Evolutionary conservation across 163 green algal species (phyloP).

Genomic region (Chloromonas sp.): DNA sequence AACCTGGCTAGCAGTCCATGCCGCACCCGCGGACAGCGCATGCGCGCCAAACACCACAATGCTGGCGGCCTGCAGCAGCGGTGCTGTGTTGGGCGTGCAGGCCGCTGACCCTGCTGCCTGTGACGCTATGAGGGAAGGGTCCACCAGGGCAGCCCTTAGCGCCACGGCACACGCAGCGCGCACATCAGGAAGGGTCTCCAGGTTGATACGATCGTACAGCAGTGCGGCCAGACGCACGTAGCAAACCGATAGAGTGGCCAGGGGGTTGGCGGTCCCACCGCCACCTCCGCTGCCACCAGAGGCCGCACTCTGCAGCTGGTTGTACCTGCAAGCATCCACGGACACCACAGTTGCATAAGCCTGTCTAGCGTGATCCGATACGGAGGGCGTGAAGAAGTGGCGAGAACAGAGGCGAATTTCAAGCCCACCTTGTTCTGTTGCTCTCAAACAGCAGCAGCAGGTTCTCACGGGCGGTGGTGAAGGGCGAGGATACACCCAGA

Average conservation of each 20-base stretch:
- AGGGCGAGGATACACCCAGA: constrained; percentile 62
- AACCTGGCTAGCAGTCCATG: too few species aligned
- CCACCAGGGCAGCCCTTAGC: not conserved
- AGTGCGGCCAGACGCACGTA: constrained; percentile 55
- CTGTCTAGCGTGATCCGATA: too few species aligned
- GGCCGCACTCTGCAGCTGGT: not conserved
- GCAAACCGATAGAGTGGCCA: not conserved
- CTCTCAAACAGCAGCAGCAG: constrained; percentile 74
- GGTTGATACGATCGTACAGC: constrained; percentile 66
- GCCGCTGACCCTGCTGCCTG: too few species aligned
- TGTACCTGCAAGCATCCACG: not conserved
- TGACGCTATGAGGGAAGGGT: not conserved
- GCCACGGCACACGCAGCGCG: not conserved
- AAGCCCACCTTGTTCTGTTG: constrained; percentile 40
- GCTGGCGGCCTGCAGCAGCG: not conserved
- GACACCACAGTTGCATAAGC: not conserved
- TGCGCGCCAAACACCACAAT: not conserved
- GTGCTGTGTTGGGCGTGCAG: not conserved
- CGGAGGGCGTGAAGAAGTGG: too few species aligned
- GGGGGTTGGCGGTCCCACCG: not conserved
- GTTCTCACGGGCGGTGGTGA: constrained; percentile 71
- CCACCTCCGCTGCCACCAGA: not conserved
- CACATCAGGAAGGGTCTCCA: constrained; percentile 30
- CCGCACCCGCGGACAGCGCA: not conserved
- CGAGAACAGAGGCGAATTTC: too few species aligned